Base-by-base conservation (phyloP, 352 stramenopile species). In the Pythium rhizo-oryzae region DNA sequence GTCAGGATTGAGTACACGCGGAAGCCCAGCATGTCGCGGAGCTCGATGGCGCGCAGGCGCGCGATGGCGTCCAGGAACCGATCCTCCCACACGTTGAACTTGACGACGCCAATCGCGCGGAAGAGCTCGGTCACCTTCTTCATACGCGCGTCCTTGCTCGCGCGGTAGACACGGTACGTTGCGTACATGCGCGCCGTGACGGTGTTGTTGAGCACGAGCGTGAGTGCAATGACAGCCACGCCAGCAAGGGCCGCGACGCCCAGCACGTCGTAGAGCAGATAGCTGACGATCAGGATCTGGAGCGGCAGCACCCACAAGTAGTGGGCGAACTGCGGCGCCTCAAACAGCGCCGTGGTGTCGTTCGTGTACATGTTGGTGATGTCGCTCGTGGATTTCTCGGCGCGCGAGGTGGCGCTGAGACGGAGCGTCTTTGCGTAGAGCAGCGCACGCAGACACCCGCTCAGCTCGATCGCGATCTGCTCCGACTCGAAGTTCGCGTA, bases 1-100 rank as follows among this genome's bases (percentile, higher is more conserved):
- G 18, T 81, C 71, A 19, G 64, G 6, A 70, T 71, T 18, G 65
- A 72, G 53, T 77, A 74, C 19, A 76, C 65, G 23, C 66, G 72
- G 51, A 74, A 61, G 6, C 47, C 50, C 7, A 80, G 62, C 53
- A 87, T 30, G 33, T 75, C 55, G 1, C 67, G 21, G 23, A 85
- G 30, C 49, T 85, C 79, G n/a, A n/a, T 58, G 19, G 61, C 43
- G 4, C 79, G 70, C 4, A 62, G 46, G 24, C 62, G 51, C 2
- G 65, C 64, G 28, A 87, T 85, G 12, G 91, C 79, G 49, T 85
- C 83, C 18, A 77, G 75, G 72, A 98, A 93, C 4, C 84, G 81
- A 28, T 79, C 55, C 59, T 98, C 92, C 90, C 89, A 98, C 2
- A 88, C 87, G 75, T 97, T 97, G 59, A 97, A 92, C 75, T 98